A percentile compares a stretch with the other conserved stretches of the same genome.
Conservation (phyloP, 2,329 filamentous ascomycete species). For the Lecanicillium sp. region DNA sequence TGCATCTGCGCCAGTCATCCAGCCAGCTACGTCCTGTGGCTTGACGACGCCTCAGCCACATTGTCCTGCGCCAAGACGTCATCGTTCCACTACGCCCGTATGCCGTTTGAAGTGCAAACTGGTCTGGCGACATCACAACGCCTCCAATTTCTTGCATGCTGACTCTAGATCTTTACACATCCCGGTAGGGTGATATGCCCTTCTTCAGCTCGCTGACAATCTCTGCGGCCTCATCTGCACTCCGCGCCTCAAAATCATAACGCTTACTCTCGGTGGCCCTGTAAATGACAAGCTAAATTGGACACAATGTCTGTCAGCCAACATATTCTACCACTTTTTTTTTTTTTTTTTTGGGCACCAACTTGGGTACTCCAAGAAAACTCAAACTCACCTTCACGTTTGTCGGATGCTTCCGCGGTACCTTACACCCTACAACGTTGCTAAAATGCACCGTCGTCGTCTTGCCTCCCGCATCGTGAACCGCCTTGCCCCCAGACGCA, state of each 20-base stretch:
- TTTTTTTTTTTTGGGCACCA: neutral
- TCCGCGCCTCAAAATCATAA: slow-evolving; percentile 79
- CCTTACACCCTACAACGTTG: slow-evolving; percentile 74
- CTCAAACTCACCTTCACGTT: slow-evolving; percentile 59
- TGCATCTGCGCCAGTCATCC: neutral
- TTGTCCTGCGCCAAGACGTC: too few species aligned
- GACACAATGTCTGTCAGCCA: neutral
- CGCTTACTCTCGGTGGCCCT: slow-evolving; percentile 68
- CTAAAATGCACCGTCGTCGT: slow-evolving; percentile 76
- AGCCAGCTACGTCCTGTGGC: too few species aligned
- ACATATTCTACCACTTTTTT: neutral
- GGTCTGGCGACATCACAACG: too few species aligned
- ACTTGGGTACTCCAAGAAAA: neutral
- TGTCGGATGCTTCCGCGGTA: slow-evolving; percentile 69
- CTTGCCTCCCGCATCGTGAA: slow-evolving; percentile 57
- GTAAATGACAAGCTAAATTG: slow-evolving; percentile 61
- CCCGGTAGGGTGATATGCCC: slow-evolving; percentile 59
- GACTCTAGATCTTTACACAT: slow-evolving; percentile 24
- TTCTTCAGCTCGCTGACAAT: slow-evolving; percentile 74
- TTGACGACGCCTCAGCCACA: neutral
- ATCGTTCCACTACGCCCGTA: too few species aligned
- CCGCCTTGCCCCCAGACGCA: slow-evolving; percentile 54
- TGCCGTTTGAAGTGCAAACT: too few species aligned
- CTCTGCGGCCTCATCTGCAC: slow-evolving; percentile 62
- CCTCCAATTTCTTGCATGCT: too few species aligned